These are phyloP conservation scores for Monosporascus sp. DNA, from an alignment of 2,329 filamentous ascomycete genomes.

Conservation along the genomic window DNA sequence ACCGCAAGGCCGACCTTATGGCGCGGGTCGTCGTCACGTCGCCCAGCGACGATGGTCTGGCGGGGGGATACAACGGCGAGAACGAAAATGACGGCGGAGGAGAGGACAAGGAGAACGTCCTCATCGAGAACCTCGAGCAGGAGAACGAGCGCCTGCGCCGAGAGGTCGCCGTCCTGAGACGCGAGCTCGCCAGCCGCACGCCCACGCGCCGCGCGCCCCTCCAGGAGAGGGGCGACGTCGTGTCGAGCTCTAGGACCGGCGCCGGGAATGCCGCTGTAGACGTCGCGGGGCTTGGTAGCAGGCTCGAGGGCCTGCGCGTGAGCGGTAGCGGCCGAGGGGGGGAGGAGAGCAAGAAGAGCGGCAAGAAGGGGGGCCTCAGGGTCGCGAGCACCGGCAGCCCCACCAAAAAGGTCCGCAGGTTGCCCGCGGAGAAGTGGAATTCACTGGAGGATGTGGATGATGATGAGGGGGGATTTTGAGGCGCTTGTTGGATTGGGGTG, in stretches of 20 bases:
- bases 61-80: slow-evolving; percentile 29
- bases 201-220: slow-evolving; percentile 56
- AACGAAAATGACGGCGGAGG: slow-evolving; percentile 38
- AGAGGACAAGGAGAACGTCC: slow-evolving; percentile 56
- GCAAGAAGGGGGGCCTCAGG: slow-evolving; percentile 10
- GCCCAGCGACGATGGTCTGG: slow-evolving; percentile 33
- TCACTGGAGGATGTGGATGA: slow-evolving; percentile 27
- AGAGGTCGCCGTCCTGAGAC: slow-evolving; percentile 59
- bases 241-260: slow-evolving; percentile 13
- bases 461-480: slow-evolving; percentile 22
- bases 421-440: slow-evolving; percentile 42
- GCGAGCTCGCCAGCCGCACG: slow-evolving; percentile 59
- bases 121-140: slow-evolving; percentile 59
- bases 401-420: slow-evolving; percentile 47
- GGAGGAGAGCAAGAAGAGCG: neutral
- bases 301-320: slow-evolving; percentile 47
- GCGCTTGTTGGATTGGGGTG: too few relatives aligned
- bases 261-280: slow-evolving; percentile 18
- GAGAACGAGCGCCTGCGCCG: slow-evolving; percentile 66
- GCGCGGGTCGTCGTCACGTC: slow-evolving; percentile 38
- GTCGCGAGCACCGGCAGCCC: slow-evolving; percentile 36
- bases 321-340: slow-evolving; percentile 20
- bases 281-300: slow-evolving; percentile 35
- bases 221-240: slow-evolving; percentile 46
- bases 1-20: slow-evolving; percentile 77